Conservation (phyloP, 2,329 filamentous ascomycete genomes). For the Fonsecaea erecta region DNA sequence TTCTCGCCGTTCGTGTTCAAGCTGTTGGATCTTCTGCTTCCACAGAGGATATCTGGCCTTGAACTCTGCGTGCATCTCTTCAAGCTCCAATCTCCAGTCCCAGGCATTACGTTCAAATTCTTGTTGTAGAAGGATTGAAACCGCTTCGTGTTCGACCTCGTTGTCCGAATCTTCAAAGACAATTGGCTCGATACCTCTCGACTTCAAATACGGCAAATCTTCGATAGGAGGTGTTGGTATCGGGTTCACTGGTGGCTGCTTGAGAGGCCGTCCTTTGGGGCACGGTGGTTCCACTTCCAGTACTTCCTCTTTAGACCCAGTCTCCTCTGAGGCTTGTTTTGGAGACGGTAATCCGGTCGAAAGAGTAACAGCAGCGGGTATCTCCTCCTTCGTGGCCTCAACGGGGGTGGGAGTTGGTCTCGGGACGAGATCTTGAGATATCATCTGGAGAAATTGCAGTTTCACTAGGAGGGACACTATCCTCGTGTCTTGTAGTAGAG, state of each 20-base stretch:
- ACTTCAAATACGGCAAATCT: constrained; percentile 52
- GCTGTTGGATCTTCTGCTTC: constrained; percentile 49
- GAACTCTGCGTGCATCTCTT: constrained; percentile 48
- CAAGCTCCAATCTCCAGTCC: constrained; percentile 47
- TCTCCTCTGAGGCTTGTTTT: constrained; percentile 35
- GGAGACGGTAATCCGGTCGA: constrained; percentile 36
- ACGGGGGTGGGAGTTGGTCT: constrained; percentile 42
- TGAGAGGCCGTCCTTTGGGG: constrained; percentile 35
- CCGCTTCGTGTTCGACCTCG: constrained; percentile 45
- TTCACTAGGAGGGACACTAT: constrained; percentile 49
- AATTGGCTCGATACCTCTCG: constrained; percentile 50
- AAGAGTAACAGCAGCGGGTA: constrained; percentile 40
- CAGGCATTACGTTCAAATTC: constrained; percentile 48
- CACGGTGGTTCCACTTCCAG: constrained; percentile 20
- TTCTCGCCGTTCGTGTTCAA: constrained; percentile 49
- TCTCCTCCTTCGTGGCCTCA: constrained; percentile 49
- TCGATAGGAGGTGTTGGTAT: constrained; percentile 47
- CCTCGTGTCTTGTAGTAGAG: constrained; percentile 49
- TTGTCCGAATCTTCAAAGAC: constrained; percentile 53
- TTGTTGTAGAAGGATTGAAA: constrained; percentile 47
- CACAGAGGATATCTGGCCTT: constrained; percentile 51
- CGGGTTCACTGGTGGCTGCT: constrained; percentile 35
- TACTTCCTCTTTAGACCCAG: constrained; percentile 31
- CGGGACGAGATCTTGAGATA: constrained; percentile 44
- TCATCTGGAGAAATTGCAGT: constrained; percentile 52